Evolutionary conservation across 1,139 yeast genomes (phyloP).

Genomic region (Zhuliangozyma parablackwelliae): DNA sequence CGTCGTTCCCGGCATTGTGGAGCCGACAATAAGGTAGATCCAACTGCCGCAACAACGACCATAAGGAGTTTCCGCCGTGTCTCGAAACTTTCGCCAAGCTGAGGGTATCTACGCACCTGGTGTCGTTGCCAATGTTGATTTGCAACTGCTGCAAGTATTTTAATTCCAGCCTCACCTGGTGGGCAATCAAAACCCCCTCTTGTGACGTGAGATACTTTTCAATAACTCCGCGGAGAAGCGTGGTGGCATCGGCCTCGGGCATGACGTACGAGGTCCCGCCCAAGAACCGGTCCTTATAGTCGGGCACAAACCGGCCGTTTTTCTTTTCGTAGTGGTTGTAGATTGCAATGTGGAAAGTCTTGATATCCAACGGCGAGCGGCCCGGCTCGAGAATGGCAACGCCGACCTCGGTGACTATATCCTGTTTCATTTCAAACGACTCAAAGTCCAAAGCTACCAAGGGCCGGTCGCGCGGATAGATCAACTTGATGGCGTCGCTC

Average conservation of each 20-base stretch:
- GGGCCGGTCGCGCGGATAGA: conserved; percentile 30
- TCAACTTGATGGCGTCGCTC: conserved; percentile 20
- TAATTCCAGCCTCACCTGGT: conserved; percentile 59
- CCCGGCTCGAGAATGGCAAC: conserved; percentile 61
- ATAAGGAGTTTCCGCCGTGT: conserved; percentile 44
- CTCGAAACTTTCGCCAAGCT: conserved; percentile 42
- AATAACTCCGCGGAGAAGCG: conserved; percentile 39
- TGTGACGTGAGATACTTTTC: conserved; percentile 31
- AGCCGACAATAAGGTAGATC: conserved; percentile 58
- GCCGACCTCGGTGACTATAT: conserved; percentile 64
- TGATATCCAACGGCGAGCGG: conserved; percentile 43
- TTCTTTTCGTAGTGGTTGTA: conserved; percentile 41
- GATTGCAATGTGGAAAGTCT: conserved; percentile 55
- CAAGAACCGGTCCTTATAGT: conserved; percentile 53
- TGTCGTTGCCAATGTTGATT: conserved; percentile 26
- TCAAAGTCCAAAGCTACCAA: conserved; percentile 64
- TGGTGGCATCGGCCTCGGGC: conserved; percentile 26
- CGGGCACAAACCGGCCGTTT: conserved; percentile 62
- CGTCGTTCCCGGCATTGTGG: conserved; percentile 85
- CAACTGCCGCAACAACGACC: conserved; percentile 47
- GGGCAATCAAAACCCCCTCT: conserved; percentile 57
- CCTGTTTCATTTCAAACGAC: conserved; percentile 51
- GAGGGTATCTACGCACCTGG: conserved; percentile 50
- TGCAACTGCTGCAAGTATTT: conserved; percentile 48
- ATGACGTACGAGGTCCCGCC: conserved; percentile 55